phyloP scores from a whole-genome alignment of 495 filamentous ascomycete species.

The Aspergillus biplanus region DNA sequence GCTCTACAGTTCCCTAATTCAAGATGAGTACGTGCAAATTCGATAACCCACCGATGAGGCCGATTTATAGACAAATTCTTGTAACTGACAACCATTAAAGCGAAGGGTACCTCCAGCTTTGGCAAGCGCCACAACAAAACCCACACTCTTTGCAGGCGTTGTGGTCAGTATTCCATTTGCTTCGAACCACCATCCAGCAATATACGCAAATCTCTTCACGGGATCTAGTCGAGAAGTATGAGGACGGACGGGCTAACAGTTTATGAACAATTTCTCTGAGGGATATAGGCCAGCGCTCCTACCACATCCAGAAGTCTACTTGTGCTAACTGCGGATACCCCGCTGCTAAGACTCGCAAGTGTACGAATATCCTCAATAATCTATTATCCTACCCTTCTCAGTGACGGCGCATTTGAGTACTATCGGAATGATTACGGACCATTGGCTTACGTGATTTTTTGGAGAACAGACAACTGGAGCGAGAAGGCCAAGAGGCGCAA shows the following conservation, averaged over 20 bases:
- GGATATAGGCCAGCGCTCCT: constrained; percentile 80
- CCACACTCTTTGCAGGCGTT: constrained; percentile 98
- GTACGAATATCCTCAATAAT: constrained; percentile 66
- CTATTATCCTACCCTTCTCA: constrained; percentile 2
- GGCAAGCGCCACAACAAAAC: constrained; percentile 99
- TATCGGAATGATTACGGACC: constrained; percentile 20
- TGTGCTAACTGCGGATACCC: constrained; percentile 98
- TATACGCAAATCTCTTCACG: constrained; percentile 20
- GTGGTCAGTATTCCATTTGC: constrained; percentile 71
- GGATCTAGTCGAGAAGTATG: constrained; percentile 14
- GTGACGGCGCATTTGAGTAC: constrained; percentile 17
- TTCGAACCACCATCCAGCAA: constrained; percentile 23
- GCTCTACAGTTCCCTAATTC: constrained; percentile 55
- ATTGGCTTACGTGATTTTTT: constrained; percentile 38
- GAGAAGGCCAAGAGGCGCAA: constrained; percentile 99
- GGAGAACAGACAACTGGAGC: constrained; percentile 87
- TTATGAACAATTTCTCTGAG: constrained; percentile 31
- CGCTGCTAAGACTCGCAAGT: constrained; percentile 94
- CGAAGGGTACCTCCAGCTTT: constrained; percentile 96
- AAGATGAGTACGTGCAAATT: constrained; percentile 64
- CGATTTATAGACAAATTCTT: constrained; percentile 32
- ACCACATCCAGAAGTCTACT: constrained; percentile 99
- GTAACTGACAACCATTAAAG: constrained; percentile 56
- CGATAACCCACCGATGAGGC: constrained; percentile 32
- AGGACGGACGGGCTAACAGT: constrained; percentile 33